phyloP scores from a whole-genome alignment of 345 rosid genomes.

The Pistacia vera region DNA sequence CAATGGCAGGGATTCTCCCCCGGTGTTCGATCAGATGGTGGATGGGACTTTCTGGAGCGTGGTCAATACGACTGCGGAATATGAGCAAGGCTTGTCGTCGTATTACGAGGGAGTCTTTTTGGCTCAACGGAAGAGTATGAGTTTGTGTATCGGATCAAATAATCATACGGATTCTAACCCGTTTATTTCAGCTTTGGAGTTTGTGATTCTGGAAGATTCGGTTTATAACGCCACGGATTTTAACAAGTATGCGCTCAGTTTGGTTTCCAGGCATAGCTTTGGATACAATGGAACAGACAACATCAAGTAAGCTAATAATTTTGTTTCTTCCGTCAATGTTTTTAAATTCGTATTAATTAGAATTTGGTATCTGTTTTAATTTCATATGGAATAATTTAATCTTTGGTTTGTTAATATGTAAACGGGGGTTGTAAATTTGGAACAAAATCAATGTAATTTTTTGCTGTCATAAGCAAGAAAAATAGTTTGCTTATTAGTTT shows the following conservation, averaged over 20 bases:
- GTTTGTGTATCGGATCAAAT: constrained; percentile 72
- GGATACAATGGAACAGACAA: constrained; percentile 50
- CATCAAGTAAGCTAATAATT: constrained; percentile 46
- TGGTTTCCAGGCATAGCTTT: constrained; percentile 80
- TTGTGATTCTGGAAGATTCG: constrained; percentile 56
- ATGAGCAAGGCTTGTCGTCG: constrained; percentile 47
- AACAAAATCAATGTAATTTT: not conserved
- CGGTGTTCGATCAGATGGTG: constrained; percentile 89
- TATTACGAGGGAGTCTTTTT: constrained; percentile 81
- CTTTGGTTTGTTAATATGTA: not conserved
- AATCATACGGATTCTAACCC: constrained; percentile 75
- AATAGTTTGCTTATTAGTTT: not conserved
- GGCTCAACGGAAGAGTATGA: constrained; percentile 73
- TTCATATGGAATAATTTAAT: not conserved
- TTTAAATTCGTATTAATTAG: not conserved
- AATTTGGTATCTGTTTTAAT: not conserved
- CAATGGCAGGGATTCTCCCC: constrained; percentile 61
- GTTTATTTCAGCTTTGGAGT: constrained; percentile 85
- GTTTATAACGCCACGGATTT: constrained; percentile 79
- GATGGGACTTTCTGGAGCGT: constrained; percentile 84
- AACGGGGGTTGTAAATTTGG: not conserved
- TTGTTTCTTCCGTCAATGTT: not conserved
- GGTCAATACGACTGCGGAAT: constrained; percentile 79
- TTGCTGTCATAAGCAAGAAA: not conserved
- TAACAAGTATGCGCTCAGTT: constrained; percentile 38